phyloP scores from a whole-genome alignment of 2,329 filamentous ascomycete genomes.

The Colletotrichum noveboracense region DNA sequence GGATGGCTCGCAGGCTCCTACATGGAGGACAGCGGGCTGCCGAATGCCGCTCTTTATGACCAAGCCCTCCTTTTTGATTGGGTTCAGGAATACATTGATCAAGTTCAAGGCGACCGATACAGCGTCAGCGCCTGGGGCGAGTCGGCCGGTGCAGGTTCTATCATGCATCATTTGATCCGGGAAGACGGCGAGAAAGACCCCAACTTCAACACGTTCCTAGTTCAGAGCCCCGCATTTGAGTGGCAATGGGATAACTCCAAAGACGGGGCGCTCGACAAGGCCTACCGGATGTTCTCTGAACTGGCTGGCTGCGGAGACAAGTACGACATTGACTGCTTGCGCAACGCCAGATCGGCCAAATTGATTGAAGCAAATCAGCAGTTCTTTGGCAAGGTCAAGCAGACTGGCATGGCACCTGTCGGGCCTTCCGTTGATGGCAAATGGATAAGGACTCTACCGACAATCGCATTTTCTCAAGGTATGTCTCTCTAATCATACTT shows the following conservation, averaged over 20 bases:
- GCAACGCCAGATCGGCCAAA: constrained; percentile 24
- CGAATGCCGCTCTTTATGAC: constrained; percentile 50
- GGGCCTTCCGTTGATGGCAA: constrained; percentile 36
- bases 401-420: constrained; percentile 33
- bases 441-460: constrained; percentile 34
- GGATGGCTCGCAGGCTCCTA: constrained; percentile 51
- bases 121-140: constrained; percentile 55
- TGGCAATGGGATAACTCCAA: constrained; percentile 35
- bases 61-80: constrained; percentile 52
- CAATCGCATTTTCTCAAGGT: constrained; percentile 32
- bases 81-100: constrained; percentile 50
- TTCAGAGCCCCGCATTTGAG: constrained; percentile 40
- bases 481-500: not conserved
- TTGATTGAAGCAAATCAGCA: constrained; percentile 32
- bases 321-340: constrained; percentile 31
- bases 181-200: constrained; percentile 47
- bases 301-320: constrained; percentile 34
- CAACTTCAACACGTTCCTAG: constrained; percentile 40
- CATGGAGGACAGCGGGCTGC: constrained; percentile 44
- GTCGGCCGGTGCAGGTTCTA: constrained; percentile 54
- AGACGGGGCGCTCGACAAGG: constrained; percentile 29
- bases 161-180: constrained; percentile 54
- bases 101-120: constrained; percentile 51
- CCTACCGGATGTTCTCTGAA: constrained; percentile 35
- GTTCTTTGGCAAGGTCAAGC: constrained; percentile 26